Evolutionary conservation across 1,139 yeast genomes (phyloP).

Genomic region (Hansenula lynferdii): DNA sequence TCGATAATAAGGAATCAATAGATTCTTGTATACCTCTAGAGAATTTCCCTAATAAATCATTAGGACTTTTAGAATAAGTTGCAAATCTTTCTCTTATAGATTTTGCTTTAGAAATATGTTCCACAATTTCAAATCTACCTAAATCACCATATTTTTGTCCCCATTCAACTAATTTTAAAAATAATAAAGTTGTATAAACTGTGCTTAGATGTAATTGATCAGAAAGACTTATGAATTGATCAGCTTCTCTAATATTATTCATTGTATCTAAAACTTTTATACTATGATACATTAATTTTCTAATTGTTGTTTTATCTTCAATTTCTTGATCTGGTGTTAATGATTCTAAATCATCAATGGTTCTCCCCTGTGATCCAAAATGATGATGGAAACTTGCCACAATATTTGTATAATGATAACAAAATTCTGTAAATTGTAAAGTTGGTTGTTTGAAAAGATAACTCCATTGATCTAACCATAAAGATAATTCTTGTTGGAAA

Average conservation of each 20-base stretch:
- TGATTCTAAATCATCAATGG: too few species aligned
- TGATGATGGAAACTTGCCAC: conserved; percentile 39
- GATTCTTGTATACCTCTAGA: not conserved
- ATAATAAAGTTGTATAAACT: conserved; percentile 34
- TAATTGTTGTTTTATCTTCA: conserved; percentile 16
- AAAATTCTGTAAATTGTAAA: conserved; percentile 71
- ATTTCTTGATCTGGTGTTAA: conserved; percentile 9
- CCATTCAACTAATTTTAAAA: conserved; percentile 12
- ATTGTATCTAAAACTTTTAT: conserved; percentile 29
- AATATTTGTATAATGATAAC: conserved; percentile 61
- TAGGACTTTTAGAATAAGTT: not conserved
- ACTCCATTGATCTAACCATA: conserved; percentile 72
- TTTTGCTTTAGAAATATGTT: conserved; percentile 5
- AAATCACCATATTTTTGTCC: conserved; percentile 8
- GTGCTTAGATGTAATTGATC: conserved; percentile 43
- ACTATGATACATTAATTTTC: conserved; percentile 26
- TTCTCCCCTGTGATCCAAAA: conserved; percentile 10
- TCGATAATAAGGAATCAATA: not conserved
- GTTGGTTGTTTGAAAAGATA: conserved; percentile 69
- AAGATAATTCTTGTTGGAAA: conserved; percentile 34
- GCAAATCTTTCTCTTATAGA: conserved; percentile 2
- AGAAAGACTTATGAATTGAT: conserved; percentile 36
- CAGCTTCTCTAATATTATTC: conserved; percentile 33
- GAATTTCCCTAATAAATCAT: not conserved
- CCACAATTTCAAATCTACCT: conserved; percentile 4